Evolutionary conservation across 2,329 filamentous ascomycete species (phyloP), one percentile per base, ranked within the genome.

Genomic region (Trematosphaeria pertusa): DNA sequence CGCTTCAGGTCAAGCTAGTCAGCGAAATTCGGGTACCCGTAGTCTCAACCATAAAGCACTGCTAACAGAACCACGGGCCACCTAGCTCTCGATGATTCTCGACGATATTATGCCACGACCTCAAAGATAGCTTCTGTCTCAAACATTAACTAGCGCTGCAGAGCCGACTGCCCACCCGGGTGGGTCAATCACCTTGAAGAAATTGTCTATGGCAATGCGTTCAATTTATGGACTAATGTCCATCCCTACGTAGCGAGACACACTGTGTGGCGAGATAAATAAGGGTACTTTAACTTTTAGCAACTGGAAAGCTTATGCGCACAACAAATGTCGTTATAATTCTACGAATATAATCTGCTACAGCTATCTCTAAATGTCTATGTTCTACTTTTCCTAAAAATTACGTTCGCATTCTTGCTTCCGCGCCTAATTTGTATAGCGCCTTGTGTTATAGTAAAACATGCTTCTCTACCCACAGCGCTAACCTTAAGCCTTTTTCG

Each of bases 381-480:
- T 28, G 12, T 8, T 28, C 24, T 28, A 8, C 12, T 28, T 28
- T 28, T 8, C 12, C 24, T 28, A 28, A 28, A 28, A 28, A 28
- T 28, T 28, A 28, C 24, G 24, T 28, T 8, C 12, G 12, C 12
- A 28, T 28, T 28, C 7, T 28, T 28, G 12, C 24, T 28, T 28
- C 24, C 12, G 12, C 12, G 12, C 12, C 12, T 8, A 28, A 28
- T 28, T 28, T 28, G 12, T 28, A 28, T 28, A 28, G 12, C 24
- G 24, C 24, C 24, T 28, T 28, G 12, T 28, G 12, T 28, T 28
- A 28, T 28, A 28, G 24, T 28, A 28, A 8, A 28, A 28, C 24
- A 8, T 8, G n/a, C 37, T 41, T 41, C 26, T 22, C n/a, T 18
- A 8, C 37, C 26, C 31, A 41, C n/a, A 41, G 37, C 37, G 15